A percentile compares a stretch with the other conserved stretches of the same genome.
phyloP scores from a whole-genome alignment of 495 filamentous ascomycete genomes.

The Penicillium steckii region DNA sequence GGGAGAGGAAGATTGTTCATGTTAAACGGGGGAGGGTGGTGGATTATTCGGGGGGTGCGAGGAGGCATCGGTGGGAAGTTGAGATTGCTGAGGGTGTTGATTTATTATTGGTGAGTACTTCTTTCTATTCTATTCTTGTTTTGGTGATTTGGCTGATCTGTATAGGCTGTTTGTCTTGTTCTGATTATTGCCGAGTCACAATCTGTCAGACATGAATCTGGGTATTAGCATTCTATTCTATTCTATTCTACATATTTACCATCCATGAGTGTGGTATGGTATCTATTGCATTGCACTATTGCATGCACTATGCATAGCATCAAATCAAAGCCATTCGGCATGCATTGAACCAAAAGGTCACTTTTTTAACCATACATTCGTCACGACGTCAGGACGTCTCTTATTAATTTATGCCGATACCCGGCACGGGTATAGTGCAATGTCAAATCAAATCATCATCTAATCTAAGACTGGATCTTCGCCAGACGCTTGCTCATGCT shows the following conservation, averaged over 20 bases:
- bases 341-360: slow-evolving; percentile 6
- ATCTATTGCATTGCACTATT: too few species aligned
- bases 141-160: background rate
- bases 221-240: background rate
- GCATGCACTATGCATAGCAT: background rate
- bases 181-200: slow-evolving; percentile 21
- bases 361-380: slow-evolving; percentile 30
- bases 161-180: slow-evolving; percentile 22
- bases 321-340: background rate
- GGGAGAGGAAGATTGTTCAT: slow-evolving; percentile 19
- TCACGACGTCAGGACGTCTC: slow-evolving; percentile 8
- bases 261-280: too few species aligned
- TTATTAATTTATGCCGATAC: slow-evolving; percentile 21
- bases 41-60: slow-evolving; percentile 3
- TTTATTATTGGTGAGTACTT: slow-evolving; percentile 24
- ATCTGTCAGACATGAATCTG: slow-evolving; percentile 14
- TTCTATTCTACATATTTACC: too few species aligned
- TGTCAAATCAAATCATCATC: slow-evolving; percentile 1
- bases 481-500: slow-evolving; percentile 58
- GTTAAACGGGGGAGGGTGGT: slow-evolving; percentile 17
- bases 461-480: slow-evolving; percentile 28
- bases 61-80: slow-evolving; percentile 21
- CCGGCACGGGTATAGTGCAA: slow-evolving; percentile 3
- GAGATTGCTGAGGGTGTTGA: slow-evolving; percentile 27
- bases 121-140: background rate